Evolutionary conservation across 202 grass and related monocot genomes (phyloP).

Genomic region (Alloteropsis angusta): DNA sequence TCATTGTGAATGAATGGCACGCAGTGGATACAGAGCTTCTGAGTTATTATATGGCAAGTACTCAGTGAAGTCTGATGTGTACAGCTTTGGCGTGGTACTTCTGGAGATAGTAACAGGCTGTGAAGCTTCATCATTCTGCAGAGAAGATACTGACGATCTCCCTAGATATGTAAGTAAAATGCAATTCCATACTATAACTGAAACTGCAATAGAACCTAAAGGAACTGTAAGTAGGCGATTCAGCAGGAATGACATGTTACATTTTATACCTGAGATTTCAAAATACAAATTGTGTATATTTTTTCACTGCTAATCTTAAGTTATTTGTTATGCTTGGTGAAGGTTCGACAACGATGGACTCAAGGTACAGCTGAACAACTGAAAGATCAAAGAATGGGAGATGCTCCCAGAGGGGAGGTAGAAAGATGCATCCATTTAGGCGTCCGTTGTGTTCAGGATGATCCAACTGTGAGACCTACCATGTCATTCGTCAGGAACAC

Average conservation of each 20-base stretch:
- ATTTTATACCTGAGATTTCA: not conserved
- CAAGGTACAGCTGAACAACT: not conserved
- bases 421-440: not conserved
- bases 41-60: not conserved
- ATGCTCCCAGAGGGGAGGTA: conserved; percentile 1
- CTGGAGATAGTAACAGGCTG: conserved; percentile 9
- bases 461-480: not conserved
- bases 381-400: conserved; percentile 12
- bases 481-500: not conserved
- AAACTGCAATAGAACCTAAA: not conserved
- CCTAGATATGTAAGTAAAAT: not conserved
- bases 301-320: not conserved
- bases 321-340: not conserved
- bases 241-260: not conserved
- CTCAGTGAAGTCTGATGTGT: conserved; percentile 10
- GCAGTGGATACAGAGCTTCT: not conserved
- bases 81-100: conserved; percentile 11
- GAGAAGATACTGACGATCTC: conserved; percentile 1
- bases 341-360: conserved; percentile 14
- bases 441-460: not conserved
- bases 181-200: not conserved
- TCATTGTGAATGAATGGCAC: not conserved
- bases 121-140: not conserved
- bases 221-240: not conserved
- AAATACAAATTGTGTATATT: not conserved